Base-by-base conservation (phyloP, 331 rosid species). In the Malus hybrid region DNA sequence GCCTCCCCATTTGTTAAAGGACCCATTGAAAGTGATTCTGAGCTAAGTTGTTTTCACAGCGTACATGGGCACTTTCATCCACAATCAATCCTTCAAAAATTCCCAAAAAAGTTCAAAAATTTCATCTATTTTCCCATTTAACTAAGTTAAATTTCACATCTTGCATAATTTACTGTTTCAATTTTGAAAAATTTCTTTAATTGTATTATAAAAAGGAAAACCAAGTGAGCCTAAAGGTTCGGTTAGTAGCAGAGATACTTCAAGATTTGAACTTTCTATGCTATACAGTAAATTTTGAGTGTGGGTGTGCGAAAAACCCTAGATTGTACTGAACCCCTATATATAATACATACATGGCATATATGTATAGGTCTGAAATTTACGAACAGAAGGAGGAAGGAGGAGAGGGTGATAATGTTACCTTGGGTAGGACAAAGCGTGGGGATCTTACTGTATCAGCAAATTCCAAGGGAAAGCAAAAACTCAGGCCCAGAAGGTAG, bases 1-100 rank as follows among this genome's bases (percentile, higher is more conserved):
- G 83, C 86, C 80, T 82, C 93, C 16, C 86, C 87, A 73, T 84
- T 85, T 52, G 75, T 61, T 22, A 82, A 48, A 57, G 80, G 86
- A 75, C 81, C 83, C 86, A 77, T 80, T 78, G 76, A 70, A 20
- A 78, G 28, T 12, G 76, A 74, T 84, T 80, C 89, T 56, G 77
- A 16, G 77, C 87, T 87, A 75, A 68, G 70, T 44, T 72, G 64
- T 72, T 36, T 62, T 77, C 81, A 77, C 69, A 20, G 53, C 32
- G 68, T 72, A 67, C 69, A 73, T 80, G 34, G 15, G 72, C 71
- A 80, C 77, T 76, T 81, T 75, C 81, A 68, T 80, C 75, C 69
- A 74, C 29, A 55, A 77, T 61, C 86, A 78, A 77, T 87, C 86
- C 74, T 73, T 76, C 75, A 36, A 22, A 75, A 66, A 48, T 73